Evolutionary conservation across 2,329 filamentous ascomycete genomes (phyloP), one percentile per base, ranked within the genome.

Genomic region (Diaporthe citriasiana): DNA sequence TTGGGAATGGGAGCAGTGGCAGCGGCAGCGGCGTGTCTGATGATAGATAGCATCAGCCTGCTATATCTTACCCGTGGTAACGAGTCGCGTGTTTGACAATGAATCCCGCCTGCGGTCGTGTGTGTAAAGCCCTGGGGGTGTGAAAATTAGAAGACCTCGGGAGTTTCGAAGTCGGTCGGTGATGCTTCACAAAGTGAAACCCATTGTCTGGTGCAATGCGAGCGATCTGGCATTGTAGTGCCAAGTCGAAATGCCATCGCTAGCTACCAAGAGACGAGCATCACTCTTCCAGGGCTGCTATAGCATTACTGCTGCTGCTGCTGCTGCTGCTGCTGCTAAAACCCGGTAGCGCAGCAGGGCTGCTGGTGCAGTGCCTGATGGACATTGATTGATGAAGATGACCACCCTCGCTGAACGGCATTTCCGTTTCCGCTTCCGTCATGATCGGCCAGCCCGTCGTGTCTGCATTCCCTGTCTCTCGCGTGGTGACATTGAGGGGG

Each of bases 361-460:
- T 59, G n/a, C 30, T n/a, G 63, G 42, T 47, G 22, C 8, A n/a
- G 22, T 27, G 22, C 40, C 68, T 50, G 38, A 70, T 35, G 30
- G 45, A 50, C 68, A 57, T 45, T 5, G 17, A 10, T 35, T 33
- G 50, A 38, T 50, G 27, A 38, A 42, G n/a, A 53, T 50, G 56
- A 59, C 55, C 69, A 53, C 45, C 69, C 47, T 30, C 40, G 57
- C 70, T 38, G 25, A 33, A 63, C 70, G 70, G 70, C 70, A 63
- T 63, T 50, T 63, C 70, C 70, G 70, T 63, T 71, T 45, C 47
- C 42, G 19, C 59, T 63, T 60, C 53, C 70, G 38, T 53, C 56
- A 59, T 57, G 70, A 71, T 71, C 70, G 59, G 45, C 70, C 70
- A 59, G 45, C n/a, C 70, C 70, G 70, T 53, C 45, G 47, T 51